Evolutionary conservation across 2,329 filamentous ascomycete species (phyloP), one percentile per base, ranked within the genome.

Genomic region (Colletotrichum liriopes): DNA sequence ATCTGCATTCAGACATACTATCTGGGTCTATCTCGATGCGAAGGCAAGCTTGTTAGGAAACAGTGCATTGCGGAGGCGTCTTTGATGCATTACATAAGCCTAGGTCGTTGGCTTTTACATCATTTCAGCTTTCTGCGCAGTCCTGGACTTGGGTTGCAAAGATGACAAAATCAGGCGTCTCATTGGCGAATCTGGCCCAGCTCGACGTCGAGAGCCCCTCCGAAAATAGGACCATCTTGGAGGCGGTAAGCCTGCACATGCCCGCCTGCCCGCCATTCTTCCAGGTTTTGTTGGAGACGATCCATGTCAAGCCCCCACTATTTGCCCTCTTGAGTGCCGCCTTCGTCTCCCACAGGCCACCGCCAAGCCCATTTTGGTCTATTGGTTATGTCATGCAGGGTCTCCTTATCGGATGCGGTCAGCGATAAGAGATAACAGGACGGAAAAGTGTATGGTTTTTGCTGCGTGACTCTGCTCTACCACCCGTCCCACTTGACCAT

Each of bases 341-440:
- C 12, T 9, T 54, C 12, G n/a, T 11, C 37, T 35, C 29, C 39
- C 56, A 26, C 37, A n/a, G 45, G 11, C 26, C 52, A 29, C 35
- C 43, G 58, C 65, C 65, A 68, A 72, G 69, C 26, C 29, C 55
- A 12, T 39, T 32, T 63, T 43, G 52, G 37, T 39, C 65, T 35
- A 63, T 29, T 45, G 65, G 69, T 55, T 65, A 71, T 73, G 70
- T 73, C 70, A 73, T 73, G 70, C 70, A 65, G 60, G 70, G 60
- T 71, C 60, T 55, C 26, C 52, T 73, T 71, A 73, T 73, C 70
- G 56, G 41, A 2, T 49, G 63, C 60, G 45, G 60, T 61, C 54
- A 39, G 54, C 55, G 70, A 73, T 73, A 73, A 71, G 61, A 71
- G 67, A 73, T 73, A 71, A 65, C 43, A 45, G 23, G 11, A 39